Base-by-base conservation (phyloP, 129 eudicot genomes). In the Flaveria trinervia region DNA sequence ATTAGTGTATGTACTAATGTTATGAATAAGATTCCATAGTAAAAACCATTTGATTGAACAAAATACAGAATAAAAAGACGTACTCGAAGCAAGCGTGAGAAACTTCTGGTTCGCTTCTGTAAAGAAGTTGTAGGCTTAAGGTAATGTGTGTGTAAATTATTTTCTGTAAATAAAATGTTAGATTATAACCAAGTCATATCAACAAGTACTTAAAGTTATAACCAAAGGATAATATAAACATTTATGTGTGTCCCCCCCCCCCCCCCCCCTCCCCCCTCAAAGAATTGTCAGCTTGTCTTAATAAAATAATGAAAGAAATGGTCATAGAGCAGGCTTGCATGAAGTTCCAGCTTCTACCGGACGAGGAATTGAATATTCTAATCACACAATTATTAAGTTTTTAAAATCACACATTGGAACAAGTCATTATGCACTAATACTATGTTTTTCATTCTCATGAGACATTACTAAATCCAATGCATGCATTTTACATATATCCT, bases 311-410 rank as follows among this genome's bases (percentile, higher is more conserved):
- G 28, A 18, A 55, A 55, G 61, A 55, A 18, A 55, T 18, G 62
- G 62, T 55, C 62, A 55, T 20, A 55, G 62, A n/a, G 28, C 28
- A 55, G 62, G 62, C 62, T n/a, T 55, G 25, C 62, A 55, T 18
- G 26, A 55, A 55, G 62, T 7, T 55, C 14, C 62, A 55, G 62
- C 8, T 55, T 55, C 62, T n/a, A 55, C 10, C 25, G 22, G 25
- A 55, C 28, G 49, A 45, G 49, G 10, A 45, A 45, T 7, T 11
- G 49, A 9, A 45, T 45, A 45, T 45, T 45, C 13, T 45, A 45
- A 44, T 44, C 7, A 33, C 39, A 33, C 39, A 55, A 55, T 55
- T 18, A 55, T 55, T 18, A n/a, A 7, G 62, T 55, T 55, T 55
- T 55, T 8, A 55, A 17, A 17, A 55, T 55, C 61, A 55, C 9